Evolutionary conservation across 192 early-diverging fungal genomes (phyloP).

Genomic region (Fimicolochytrium jonesii): DNA sequence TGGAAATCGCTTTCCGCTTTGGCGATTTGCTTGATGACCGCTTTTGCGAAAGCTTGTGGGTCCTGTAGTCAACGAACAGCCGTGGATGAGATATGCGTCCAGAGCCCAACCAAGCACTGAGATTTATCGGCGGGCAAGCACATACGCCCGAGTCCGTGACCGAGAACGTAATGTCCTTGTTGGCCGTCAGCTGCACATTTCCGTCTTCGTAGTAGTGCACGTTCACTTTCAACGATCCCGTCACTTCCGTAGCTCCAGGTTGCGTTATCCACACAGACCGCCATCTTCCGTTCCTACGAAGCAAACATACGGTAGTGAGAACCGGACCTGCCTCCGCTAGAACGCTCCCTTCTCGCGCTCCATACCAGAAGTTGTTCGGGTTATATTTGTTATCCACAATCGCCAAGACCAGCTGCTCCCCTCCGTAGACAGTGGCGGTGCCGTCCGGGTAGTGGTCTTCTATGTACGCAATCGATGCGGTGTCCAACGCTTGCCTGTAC

Average conservation of each 20-base stretch:
- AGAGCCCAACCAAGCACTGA: too few species aligned
- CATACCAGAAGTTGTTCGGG: slow-evolving; percentile 87
- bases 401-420: slow-evolving; percentile 44
- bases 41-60: slow-evolving; percentile 37
- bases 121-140: too few species aligned
- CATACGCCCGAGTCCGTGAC: too few species aligned
- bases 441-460: slow-evolving; percentile 79
- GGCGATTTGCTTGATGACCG: slow-evolving; percentile 63
- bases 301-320: not conserved
- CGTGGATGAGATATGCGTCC: too few species aligned
- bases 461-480: slow-evolving; percentile 59
- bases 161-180: slow-evolving; percentile 71
- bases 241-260: slow-evolving; percentile 53
- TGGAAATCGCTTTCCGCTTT: slow-evolving; percentile 81
- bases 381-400: slow-evolving; percentile 93
- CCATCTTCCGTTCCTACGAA: slow-evolving; percentile 85
- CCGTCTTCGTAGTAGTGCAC: slow-evolving; percentile 99
- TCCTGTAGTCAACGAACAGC: slow-evolving; percentile 25
- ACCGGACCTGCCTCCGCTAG: not conserved
- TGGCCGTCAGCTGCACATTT: slow-evolving; percentile 90
- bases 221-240: slow-evolving; percentile 68
- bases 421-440: slow-evolving; percentile 61
- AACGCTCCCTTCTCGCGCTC: not conserved
- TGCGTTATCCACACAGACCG: slow-evolving; percentile 75
- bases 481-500: slow-evolving; percentile 56